phyloP scores from a whole-genome alignment of 169 alveolate genomes.

The Plasmodium falciparum region DNA sequence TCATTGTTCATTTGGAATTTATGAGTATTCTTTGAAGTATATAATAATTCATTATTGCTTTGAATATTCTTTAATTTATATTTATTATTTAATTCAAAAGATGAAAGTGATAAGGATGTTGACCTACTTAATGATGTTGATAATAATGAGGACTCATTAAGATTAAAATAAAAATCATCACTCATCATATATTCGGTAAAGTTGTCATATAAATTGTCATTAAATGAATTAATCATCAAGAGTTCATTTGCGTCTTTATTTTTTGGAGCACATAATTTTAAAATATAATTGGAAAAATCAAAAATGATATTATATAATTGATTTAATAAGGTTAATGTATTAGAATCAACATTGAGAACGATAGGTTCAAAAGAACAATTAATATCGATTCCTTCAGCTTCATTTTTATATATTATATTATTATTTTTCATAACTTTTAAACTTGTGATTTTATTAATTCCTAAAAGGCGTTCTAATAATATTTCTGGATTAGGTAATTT shows the following conservation, averaged over 20 bases:
- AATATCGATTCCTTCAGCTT: constrained; percentile 58
- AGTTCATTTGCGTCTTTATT: constrained; percentile 31
- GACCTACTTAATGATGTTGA: too few species aligned
- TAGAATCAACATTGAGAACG: constrained; percentile 63
- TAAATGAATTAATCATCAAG: constrained; percentile 1
- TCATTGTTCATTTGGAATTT: background rate
- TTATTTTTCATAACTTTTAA: constrained; percentile 43
- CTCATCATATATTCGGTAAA: constrained; percentile 11
- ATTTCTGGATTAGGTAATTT: constrained; percentile 41
- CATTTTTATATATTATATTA: constrained; percentile 23
- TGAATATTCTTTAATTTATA: constrained; percentile 1
- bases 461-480: constrained; percentile 50
- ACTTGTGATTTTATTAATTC: constrained; percentile 61
- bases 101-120: background rate
- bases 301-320: constrained; percentile 45
- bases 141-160: constrained; percentile 2
- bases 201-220: constrained; percentile 5
- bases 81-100: constrained; percentile 10
- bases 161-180: constrained; percentile 43
- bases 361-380: constrained; percentile 44
- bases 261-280: constrained; percentile 25
- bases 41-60: constrained; percentile 3
- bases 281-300: constrained; percentile 41
- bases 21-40: constrained; percentile 1
- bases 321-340: constrained; percentile 42